phyloP scores from a whole-genome alignment of 208 protist species.

The Trypanosomatidae sp. region DNA sequence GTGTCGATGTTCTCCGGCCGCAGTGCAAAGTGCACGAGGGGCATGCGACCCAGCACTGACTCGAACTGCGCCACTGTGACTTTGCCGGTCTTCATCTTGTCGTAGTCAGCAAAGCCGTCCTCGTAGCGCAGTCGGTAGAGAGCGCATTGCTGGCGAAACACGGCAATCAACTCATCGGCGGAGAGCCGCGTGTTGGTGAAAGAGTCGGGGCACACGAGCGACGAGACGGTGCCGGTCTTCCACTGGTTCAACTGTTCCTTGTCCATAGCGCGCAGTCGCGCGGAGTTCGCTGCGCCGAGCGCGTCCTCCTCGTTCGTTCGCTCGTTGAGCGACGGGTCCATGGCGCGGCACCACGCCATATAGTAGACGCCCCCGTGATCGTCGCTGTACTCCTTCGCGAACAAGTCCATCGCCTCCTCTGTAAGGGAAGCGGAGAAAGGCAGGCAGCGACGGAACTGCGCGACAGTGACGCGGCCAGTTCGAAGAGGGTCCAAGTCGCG shows the following conservation, averaged over 20 bases:
- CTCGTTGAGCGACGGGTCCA: slow-evolving; percentile 38
- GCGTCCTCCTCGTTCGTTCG: not conserved
- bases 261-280: not conserved
- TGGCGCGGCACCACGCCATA: slow-evolving; percentile 70
- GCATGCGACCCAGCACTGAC: slow-evolving; percentile 73
- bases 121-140: slow-evolving; percentile 80
- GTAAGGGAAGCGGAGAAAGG: slow-evolving; percentile 35
- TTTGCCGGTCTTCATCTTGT: slow-evolving; percentile 78
- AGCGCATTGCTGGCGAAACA: slow-evolving; percentile 68
- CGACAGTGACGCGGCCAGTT: slow-evolving; percentile 62
- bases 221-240: slow-evolving; percentile 14
- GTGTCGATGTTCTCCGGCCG: slow-evolving; percentile 59
- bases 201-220: slow-evolving; percentile 16
- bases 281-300: not conserved
- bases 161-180: slow-evolving; percentile 47
- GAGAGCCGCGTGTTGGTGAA: slow-evolving; percentile 38
- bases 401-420: slow-evolving; percentile 36
- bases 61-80: slow-evolving; percentile 82
- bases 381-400: slow-evolving; percentile 75
- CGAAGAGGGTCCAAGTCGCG: slow-evolving; percentile 78
- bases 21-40: slow-evolving; percentile 75
- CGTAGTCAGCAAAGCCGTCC: slow-evolving; percentile 81
- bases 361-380: slow-evolving; percentile 73
- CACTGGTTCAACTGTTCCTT: slow-evolving; percentile 12
- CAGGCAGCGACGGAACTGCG: slow-evolving; percentile 72